phyloP scores from a whole-genome alignment of 768 basidiomycete genomes.

The Exidia glandulosa region DNA sequence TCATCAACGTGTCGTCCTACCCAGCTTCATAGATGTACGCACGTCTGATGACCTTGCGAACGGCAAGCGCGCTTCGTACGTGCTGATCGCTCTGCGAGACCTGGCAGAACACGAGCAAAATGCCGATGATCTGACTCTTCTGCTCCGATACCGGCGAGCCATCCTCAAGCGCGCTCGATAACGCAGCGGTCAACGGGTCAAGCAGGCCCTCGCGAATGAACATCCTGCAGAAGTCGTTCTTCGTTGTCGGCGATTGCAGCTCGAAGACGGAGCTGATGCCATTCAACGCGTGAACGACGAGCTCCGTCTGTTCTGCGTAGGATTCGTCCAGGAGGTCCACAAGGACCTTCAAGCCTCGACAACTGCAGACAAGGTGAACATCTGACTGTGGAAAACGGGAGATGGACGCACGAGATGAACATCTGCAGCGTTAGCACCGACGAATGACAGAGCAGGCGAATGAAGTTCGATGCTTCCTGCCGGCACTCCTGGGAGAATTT shows the following conservation, averaged over 20 bases:
- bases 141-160: conserved; percentile 55
- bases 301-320: conserved; percentile 80
- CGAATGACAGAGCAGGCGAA: conserved; percentile 82
- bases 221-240: conserved; percentile 98
- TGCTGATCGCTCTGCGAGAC: conserved; percentile 93
- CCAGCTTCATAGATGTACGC: conserved; percentile 24
- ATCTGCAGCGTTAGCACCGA: conserved; percentile 92
- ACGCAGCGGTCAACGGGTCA: conserved; percentile 82
- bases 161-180: conserved; percentile 78
- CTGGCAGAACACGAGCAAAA: conserved; percentile 85
- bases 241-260: conserved; percentile 88
- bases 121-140: conserved; percentile 83
- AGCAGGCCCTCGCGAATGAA: conserved; percentile 92
- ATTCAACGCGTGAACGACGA: conserved; percentile 87
- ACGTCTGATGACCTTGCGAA: conserved; percentile 83
- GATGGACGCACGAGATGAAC: conserved; percentile 81
- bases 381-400: not conserved
- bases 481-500: conserved; percentile 89
- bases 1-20: not conserved
- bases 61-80: conserved; percentile 85
- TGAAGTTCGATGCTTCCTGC: conserved; percentile 90
- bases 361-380: conserved; percentile 34
- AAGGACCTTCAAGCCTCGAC: conserved; percentile 87
- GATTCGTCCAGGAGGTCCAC: conserved; percentile 97
- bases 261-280: conserved; percentile 95